phyloP scores from a whole-genome alignment of 257 asterid genomes.

The Coffea canephora region DNA sequence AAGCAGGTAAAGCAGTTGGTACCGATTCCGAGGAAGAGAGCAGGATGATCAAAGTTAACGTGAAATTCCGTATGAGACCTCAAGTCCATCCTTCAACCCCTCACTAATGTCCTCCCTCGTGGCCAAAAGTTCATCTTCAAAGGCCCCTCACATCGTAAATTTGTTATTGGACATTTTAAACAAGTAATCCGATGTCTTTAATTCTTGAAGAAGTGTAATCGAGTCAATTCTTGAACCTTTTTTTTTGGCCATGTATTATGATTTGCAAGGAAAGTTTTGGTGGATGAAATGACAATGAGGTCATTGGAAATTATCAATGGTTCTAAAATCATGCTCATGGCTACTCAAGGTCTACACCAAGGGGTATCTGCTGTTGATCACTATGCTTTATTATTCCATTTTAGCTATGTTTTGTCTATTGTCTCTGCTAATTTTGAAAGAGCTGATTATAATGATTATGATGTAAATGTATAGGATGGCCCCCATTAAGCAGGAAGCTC shows the following conservation, averaged over 20 bases:
- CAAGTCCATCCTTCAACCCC: slow-evolving; percentile 60
- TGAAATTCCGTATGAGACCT: slow-evolving; percentile 73
- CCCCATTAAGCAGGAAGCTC: slow-evolving; percentile 56
- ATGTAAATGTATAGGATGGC: slow-evolving; percentile 54
- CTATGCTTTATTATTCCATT: background rate
- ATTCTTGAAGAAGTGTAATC: background rate
- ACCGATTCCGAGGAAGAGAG: slow-evolving; percentile 17
- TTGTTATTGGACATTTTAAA: background rate
- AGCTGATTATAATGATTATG: slow-evolving; percentile 6
- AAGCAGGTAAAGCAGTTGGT: slow-evolving; percentile 1
- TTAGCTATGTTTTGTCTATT: background rate
- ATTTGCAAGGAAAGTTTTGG: slow-evolving; percentile 53
- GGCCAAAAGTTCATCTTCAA: slow-evolving; percentile 92
- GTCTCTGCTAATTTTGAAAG: background rate
- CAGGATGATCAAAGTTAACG: slow-evolving; percentile 30
- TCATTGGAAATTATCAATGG: slow-evolving; percentile 52
- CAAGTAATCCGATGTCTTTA: background rate
- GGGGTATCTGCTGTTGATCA: slow-evolving; percentile 51
- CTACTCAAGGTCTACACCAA: slow-evolving; percentile 88
- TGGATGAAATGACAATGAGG: slow-evolving; percentile 58
- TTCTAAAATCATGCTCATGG: slow-evolving; percentile 88
- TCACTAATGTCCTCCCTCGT: slow-evolving; percentile 89
- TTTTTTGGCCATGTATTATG: background rate
- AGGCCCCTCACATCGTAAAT: slow-evolving; percentile 31
- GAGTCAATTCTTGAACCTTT: slow-evolving; percentile 6